These are phyloP conservation scores for Amanita pseudoporphyria DNA, from an alignment of 768 basidiomycete genomes.

Conservation along the genomic window DNA sequence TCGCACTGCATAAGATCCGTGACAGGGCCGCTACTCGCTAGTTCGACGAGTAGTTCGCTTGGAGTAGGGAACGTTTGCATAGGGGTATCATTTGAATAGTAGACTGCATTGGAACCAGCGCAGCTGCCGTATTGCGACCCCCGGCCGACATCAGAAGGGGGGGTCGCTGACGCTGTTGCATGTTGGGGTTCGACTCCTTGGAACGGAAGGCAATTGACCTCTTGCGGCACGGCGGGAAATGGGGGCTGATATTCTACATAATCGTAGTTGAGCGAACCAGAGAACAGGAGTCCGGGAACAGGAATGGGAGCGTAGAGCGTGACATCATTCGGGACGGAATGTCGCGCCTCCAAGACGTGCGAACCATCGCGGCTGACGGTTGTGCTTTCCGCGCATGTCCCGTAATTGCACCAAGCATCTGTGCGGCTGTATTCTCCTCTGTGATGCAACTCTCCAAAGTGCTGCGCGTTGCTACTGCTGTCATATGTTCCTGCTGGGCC, in stretches of 20 bases:
- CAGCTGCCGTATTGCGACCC: not conserved
- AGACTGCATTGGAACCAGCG: conserved; percentile 9
- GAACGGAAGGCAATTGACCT: not conserved
- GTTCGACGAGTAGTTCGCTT: conserved; percentile 46
- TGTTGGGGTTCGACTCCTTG: not conserved
- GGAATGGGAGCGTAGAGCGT: conserved; percentile 4
- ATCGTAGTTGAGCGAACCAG: not conserved
- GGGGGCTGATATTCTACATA: not conserved
- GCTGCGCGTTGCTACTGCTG: not conserved
- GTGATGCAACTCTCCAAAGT: not conserved
- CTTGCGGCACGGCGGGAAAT: not conserved
- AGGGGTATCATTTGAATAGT: conserved; percentile 7
- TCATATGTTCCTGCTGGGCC: not conserved
- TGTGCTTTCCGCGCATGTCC: not conserved
- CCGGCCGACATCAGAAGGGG: not conserved
- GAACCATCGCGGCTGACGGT: not conserved
- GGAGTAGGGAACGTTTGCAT: conserved; percentile 53
- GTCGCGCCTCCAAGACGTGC: not conserved
- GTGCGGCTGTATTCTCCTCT: not conserved
- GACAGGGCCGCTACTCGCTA: conserved; percentile 16
- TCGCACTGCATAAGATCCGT: not conserved
- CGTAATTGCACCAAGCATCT: not conserved
- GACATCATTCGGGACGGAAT: not conserved
- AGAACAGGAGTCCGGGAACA: not conserved
- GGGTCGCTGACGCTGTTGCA: not conserved